Conservation (phyloP, 1,139 yeast species). For the Geotrichum cucujoidarum region DNA sequence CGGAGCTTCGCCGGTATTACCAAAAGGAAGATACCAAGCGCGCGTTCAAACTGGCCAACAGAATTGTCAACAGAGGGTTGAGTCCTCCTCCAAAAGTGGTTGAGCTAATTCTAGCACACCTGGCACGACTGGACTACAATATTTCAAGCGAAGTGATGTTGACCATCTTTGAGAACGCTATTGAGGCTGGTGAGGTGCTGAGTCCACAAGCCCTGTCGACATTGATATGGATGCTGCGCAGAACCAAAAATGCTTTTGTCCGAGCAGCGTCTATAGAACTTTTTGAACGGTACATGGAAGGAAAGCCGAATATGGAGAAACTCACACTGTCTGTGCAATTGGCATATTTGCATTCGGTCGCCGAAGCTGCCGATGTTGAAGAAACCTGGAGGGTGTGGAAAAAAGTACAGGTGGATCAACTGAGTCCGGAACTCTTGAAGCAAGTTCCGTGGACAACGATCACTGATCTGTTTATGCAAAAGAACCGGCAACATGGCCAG, state of each 20-base stretch:
- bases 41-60: constrained; percentile 19
- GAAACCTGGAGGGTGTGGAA: constrained; percentile 2
- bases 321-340: constrained; percentile 2
- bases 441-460: constrained; percentile 8
- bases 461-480: constrained; percentile 3
- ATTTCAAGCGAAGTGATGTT: constrained; percentile 13
- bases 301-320: background rate
- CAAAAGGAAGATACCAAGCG: background rate
- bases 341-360: constrained; percentile 9
- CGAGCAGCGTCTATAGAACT: constrained; percentile 10
- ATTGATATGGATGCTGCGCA: constrained; percentile 17
- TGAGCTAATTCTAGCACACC: constrained; percentile 11
- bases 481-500: constrained; percentile 13
- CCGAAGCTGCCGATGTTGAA: constrained; percentile 12
- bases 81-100: constrained; percentile 18
- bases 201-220: constrained; percentile 8
- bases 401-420: background rate
- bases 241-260: constrained; percentile 18
- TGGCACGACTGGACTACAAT: constrained; percentile 15
- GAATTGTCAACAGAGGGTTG: constrained; percentile 17
- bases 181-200: constrained; percentile 3
- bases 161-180: constrained; percentile 16
- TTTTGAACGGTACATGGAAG: constrained; percentile 8
- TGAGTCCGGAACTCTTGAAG: background rate
- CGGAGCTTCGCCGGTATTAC: constrained; percentile 12